Evolutionary conservation across 139 green algal genomes (phyloP).

Genomic region (Yamagishiella unicocca): DNA sequence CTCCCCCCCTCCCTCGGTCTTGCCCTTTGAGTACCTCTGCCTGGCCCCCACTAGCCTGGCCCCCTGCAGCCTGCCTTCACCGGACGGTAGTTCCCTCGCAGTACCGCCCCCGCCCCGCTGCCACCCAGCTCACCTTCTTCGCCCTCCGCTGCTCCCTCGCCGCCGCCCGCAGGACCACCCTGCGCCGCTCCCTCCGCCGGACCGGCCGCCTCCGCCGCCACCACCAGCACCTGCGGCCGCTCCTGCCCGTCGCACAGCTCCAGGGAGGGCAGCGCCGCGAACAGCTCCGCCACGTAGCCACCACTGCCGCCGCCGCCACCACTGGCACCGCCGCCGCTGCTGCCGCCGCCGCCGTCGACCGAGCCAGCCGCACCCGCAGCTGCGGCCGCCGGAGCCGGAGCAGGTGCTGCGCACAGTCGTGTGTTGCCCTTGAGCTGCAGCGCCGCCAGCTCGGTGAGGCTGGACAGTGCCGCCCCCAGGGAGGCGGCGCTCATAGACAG

Average conservation of each 20-base stretch:
- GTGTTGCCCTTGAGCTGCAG: constrained; percentile 43
- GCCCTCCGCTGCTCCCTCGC: too few species aligned
- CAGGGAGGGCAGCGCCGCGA: constrained; percentile 34
- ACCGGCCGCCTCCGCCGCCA: neutral
- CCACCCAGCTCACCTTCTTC: too few species aligned
- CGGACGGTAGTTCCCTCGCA: too few species aligned
- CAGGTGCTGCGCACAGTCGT: neutral
- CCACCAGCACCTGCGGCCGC: constrained; percentile 25
- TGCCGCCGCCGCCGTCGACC: neutral
- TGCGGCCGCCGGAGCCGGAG: neutral
- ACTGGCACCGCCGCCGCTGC: neutral
- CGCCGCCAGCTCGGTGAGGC: constrained; percentile 23
- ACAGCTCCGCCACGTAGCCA: neutral
- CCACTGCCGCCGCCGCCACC: neutral
- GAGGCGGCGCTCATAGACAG: neutral
- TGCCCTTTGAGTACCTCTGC: too few species aligned
- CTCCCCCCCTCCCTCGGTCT: too few species aligned
- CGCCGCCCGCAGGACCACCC: too few species aligned
- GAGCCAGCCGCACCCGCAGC: neutral
- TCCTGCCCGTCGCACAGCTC: constrained; percentile 35
- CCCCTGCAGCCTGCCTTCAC: too few species aligned
- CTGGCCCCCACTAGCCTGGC: too few species aligned
- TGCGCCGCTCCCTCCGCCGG: neutral
- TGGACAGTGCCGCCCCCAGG: constrained; percentile 27
- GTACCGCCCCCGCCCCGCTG: too few species aligned